phyloP scores from a whole-genome alignment of 2,329 filamentous ascomycete genomes.

The Aspergillus versicolor region DNA sequence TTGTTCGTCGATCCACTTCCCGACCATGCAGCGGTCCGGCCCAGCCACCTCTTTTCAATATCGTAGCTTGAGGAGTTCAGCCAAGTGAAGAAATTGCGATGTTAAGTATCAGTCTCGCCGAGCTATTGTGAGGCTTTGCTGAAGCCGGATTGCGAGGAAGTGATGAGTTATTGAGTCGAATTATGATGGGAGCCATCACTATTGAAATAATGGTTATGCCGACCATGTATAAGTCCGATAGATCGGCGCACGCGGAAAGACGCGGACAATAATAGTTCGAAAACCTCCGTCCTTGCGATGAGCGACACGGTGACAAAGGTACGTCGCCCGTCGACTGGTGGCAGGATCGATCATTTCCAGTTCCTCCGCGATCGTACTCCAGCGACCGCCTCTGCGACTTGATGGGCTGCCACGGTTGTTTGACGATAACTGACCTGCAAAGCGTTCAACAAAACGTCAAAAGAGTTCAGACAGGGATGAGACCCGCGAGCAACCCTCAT shows the following conservation, averaged over 20 bases:
- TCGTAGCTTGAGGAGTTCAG: neutral
- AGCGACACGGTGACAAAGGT: neutral
- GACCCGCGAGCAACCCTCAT: neutral
- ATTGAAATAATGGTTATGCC: conserved; percentile 13
- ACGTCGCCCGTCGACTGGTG: conserved; percentile 1
- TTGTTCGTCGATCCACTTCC: conserved; percentile 32
- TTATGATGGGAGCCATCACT: conserved; percentile 3
- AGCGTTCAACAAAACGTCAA: neutral
- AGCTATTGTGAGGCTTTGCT: neutral
- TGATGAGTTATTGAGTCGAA: conserved; percentile 1
- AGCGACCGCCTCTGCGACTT: neutral
- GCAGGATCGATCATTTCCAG: conserved; percentile 21
- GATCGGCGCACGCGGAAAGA: conserved; percentile 19
- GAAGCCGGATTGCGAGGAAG: neutral
- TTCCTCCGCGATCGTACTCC: conserved; percentile 5
- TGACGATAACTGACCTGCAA: neutral
- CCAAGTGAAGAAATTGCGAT: neutral
- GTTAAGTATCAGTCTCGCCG: neutral
- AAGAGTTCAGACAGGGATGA: neutral
- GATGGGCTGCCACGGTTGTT: neutral
- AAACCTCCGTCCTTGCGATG: conserved; percentile 15
- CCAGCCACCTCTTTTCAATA: conserved; percentile 27
- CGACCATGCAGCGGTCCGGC: conserved; percentile 39
- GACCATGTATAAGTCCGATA: conserved; percentile 9
- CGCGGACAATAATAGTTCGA: conserved; percentile 15